A percentile compares a stretch with the other conserved stretches of the same genome.
Evolutionary conservation across 768 basidiomycete genomes (phyloP).

Genomic region (Ramaria sp.): DNA sequence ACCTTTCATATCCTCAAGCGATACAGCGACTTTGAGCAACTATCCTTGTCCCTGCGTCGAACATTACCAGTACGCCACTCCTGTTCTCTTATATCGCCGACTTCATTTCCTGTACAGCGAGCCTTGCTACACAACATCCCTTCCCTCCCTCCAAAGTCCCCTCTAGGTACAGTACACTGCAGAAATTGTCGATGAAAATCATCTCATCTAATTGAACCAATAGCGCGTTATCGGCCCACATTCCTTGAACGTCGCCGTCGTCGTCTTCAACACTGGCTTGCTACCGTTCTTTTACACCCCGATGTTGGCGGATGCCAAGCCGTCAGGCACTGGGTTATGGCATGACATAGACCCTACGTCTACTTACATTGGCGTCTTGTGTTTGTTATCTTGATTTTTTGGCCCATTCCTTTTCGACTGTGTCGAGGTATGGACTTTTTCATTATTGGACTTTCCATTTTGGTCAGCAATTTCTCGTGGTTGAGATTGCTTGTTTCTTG

Average conservation of each 20-base stretch:
- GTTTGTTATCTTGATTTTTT: no score
- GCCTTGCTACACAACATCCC: slow-evolving; percentile 41
- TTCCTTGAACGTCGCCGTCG: slow-evolving; percentile 57
- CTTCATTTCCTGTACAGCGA: slow-evolving; percentile 22
- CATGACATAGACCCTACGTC: slow-evolving; percentile 14
- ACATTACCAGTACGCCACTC: slow-evolving; percentile 38
- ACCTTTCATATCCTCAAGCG: slow-evolving; percentile 56
- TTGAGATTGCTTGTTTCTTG: neutral
- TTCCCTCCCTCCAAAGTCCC: slow-evolving; percentile 55
- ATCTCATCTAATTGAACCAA: neutral
- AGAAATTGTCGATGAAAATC: no score
- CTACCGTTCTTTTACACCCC: slow-evolving; percentile 53
- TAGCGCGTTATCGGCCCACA: slow-evolving; percentile 38
- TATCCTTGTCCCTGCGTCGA: slow-evolving; percentile 36
- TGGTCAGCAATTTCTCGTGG: no score
- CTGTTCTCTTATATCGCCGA: neutral
- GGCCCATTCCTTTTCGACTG: no score
- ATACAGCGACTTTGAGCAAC: slow-evolving; percentile 53
- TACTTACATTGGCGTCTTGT: no score
- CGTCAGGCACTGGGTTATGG: slow-evolving; percentile 54
- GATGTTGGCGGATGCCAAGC: slow-evolving; percentile 55
- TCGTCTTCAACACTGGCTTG: slow-evolving; percentile 56
- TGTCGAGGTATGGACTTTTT: no score
- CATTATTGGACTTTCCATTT: no score
- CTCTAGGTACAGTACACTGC: slow-evolving; percentile 25